phyloP scores from a whole-genome alignment of 208 protist genomes.

The Trypanosoma scelopori region DNA sequence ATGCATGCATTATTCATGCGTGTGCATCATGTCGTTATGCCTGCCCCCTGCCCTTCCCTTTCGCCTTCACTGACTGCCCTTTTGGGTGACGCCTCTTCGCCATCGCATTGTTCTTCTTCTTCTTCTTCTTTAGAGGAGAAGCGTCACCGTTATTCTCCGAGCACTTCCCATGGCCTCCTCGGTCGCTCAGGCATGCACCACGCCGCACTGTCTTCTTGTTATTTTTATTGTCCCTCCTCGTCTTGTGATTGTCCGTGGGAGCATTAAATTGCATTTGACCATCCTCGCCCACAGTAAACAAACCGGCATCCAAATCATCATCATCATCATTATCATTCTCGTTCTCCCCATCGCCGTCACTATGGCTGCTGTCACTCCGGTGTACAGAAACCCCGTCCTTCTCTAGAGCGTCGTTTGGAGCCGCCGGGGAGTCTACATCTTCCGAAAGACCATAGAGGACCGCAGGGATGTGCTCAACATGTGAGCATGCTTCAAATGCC shows the following conservation, averaged over 20 bases:
- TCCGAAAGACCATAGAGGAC: conserved; percentile 64
- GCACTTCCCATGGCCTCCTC: too few relatives aligned
- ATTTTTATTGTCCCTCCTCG: neutral
- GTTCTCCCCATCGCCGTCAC: conserved; percentile 26
- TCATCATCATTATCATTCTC: conserved; percentile 13
- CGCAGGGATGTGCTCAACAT: conserved; percentile 78
- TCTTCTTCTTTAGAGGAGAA: conserved; percentile 5
- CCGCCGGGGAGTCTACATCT: conserved; percentile 25
- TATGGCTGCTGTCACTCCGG: neutral
- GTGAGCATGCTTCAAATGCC: conserved; percentile 25
- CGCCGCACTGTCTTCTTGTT: conserved; percentile 8
- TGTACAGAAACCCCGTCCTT: conserved; percentile 12
- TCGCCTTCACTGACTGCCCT: conserved; percentile 18
- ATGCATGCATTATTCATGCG: neutral
- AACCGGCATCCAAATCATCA: conserved; percentile 14
- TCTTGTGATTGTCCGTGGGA: neutral
- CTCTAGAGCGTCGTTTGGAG: conserved; percentile 26
- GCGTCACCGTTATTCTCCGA: too few relatives aligned
- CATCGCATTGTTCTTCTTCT: conserved; percentile 20
- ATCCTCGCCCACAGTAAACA: conserved; percentile 45
- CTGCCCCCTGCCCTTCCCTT: conserved; percentile 18
- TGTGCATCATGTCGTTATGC: neutral
- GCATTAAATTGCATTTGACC: conserved; percentile 42
- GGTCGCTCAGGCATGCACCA: too few relatives aligned
- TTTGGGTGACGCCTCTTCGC: conserved; percentile 6